These are phyloP conservation scores for Cladosporium austrohemisphaericum DNA, from an alignment of 2,329 filamentous ascomycete genomes.

Conservation along the genomic window DNA sequence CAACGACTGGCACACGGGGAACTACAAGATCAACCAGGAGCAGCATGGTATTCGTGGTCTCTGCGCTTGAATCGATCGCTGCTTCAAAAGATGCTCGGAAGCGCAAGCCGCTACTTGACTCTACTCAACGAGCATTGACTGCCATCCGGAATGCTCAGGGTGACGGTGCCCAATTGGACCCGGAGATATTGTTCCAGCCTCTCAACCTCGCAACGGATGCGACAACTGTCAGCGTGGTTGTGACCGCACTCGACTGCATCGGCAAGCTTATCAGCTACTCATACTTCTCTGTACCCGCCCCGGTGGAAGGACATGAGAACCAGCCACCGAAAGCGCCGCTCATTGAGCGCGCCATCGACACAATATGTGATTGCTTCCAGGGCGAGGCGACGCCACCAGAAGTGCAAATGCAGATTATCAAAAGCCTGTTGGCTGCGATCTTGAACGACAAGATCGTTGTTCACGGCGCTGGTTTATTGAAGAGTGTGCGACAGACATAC, in stretches of 20 bases:
- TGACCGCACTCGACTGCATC: constrained; percentile 91
- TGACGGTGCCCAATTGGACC: constrained; percentile 76
- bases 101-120: constrained; percentile 77
- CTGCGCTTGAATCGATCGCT: constrained; percentile 86
- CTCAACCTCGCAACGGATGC: constrained; percentile 86
- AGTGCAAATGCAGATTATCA: constrained; percentile 96
- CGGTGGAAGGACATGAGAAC: constrained; percentile 39
- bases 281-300: constrained; percentile 73
- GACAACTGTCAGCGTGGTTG: constrained; percentile 78
- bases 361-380: constrained; percentile 98
- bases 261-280: constrained; percentile 99
- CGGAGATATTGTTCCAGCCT: constrained; percentile 87
- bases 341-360: constrained; percentile 96
- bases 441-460: constrained; percentile 99
- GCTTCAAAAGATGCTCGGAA: constrained; percentile 86
- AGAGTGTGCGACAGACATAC: constrained; percentile 96
- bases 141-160: constrained; percentile 73
- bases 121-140: constrained; percentile 74
- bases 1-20: constrained; percentile 47
- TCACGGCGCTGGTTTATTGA: constrained; percentile 89
- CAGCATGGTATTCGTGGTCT: constrained; percentile 93
- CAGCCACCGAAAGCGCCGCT: constrained; percentile 56
- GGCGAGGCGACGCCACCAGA: constrained; percentile 89
- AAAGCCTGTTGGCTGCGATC: constrained; percentile 90
- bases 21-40: constrained; percentile 62